Percentiles rank a stretch among this genome's conserved stretches.
Conservation (phyloP, 2,329 filamentous ascomycete species). For the Ceratocystis lukuohia region DNA sequence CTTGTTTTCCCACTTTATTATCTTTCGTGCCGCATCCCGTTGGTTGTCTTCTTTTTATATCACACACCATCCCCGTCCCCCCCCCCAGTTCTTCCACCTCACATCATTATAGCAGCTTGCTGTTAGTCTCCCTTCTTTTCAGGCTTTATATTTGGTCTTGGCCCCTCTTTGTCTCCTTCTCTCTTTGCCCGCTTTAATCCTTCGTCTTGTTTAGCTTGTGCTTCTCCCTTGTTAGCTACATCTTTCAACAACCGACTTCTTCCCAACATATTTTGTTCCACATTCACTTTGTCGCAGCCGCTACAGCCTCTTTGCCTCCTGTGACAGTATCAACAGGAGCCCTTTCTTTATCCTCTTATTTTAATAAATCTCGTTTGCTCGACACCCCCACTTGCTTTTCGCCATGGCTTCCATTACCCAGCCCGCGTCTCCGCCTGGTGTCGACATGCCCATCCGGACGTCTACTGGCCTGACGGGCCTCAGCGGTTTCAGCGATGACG, state of each 20-base stretch:
- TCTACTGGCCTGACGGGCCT: slow-evolving; percentile 21
- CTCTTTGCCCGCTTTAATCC: not conserved
- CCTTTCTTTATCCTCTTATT: slow-evolving; percentile 18
- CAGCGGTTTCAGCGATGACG: slow-evolving; percentile 41
- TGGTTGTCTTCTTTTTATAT: slow-evolving; percentile 3
- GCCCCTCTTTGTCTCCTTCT: slow-evolving; percentile 7
- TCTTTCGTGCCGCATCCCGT: not conserved
- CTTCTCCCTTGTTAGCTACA: not conserved
- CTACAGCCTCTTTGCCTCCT: not conserved
- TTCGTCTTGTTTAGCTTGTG: not conserved
- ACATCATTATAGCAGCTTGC: slow-evolving; percentile 6
- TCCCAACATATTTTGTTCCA: slow-evolving; percentile 4
- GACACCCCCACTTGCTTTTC: not conserved
- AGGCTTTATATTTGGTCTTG: slow-evolving; percentile 1
- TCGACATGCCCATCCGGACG: slow-evolving; percentile 12
- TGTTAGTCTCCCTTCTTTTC: not conserved
- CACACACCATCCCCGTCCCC: not conserved
- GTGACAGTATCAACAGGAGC: not conserved
- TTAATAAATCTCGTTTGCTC: not conserved
- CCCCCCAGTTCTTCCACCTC: not conserved
- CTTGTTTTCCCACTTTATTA: not conserved
- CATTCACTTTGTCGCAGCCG: not conserved
- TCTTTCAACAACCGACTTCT: not conserved
- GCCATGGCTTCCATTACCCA: slow-evolving; percentile 14
- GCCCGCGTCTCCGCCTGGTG: slow-evolving; percentile 12